Evolutionary conservation across 495 filamentous ascomycete genomes (phyloP).

Genomic region (Cercophora newfieldiana): DNA sequence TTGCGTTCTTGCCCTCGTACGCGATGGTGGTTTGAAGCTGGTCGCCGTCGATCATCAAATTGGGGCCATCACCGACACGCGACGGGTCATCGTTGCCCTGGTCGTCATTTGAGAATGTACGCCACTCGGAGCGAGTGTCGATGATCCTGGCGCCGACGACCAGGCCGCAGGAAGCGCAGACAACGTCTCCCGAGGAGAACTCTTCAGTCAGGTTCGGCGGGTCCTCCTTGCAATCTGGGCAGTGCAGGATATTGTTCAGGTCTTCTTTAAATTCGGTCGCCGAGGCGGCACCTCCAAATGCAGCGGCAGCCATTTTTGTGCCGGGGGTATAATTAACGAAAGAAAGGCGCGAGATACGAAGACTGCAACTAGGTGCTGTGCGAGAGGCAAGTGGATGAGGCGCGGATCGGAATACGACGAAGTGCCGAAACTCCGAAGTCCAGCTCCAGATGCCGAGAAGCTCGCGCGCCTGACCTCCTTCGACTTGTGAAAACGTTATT

Average conservation of each 20-base stretch:
- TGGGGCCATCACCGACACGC: constrained; percentile 91
- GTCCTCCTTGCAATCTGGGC: constrained; percentile 84
- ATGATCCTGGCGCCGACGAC: constrained; percentile 89
- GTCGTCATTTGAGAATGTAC: constrained; percentile 97
- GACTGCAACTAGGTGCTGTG: not conserved
- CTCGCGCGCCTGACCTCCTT: not conserved
- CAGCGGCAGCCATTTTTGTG: constrained; percentile 17
- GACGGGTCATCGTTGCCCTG: constrained; percentile 91
- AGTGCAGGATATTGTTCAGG: constrained; percentile 78
- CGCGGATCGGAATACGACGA: not conserved
- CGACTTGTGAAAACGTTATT: too few relatives aligned
- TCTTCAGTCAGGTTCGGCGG: constrained; percentile 93
- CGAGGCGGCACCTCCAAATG: constrained; percentile 14
- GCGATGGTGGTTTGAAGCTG: constrained; percentile 91
- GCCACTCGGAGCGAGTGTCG: constrained; percentile 95
- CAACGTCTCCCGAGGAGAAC: constrained; percentile 85
- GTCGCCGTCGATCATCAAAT: constrained; percentile 83
- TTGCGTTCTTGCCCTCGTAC: constrained; percentile 65
- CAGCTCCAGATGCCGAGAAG: not conserved
- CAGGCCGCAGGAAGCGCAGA: constrained; percentile 89
- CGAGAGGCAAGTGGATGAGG: not conserved
- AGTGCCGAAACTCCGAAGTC: not conserved
- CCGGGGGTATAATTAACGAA: not conserved
- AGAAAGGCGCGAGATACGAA: not conserved
- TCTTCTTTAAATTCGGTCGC: constrained; percentile 52